These are phyloP conservation scores for Mychonastes homosphaera DNA, from an alignment of 139 green algal genomes.

Conservation along the genomic window DNA sequence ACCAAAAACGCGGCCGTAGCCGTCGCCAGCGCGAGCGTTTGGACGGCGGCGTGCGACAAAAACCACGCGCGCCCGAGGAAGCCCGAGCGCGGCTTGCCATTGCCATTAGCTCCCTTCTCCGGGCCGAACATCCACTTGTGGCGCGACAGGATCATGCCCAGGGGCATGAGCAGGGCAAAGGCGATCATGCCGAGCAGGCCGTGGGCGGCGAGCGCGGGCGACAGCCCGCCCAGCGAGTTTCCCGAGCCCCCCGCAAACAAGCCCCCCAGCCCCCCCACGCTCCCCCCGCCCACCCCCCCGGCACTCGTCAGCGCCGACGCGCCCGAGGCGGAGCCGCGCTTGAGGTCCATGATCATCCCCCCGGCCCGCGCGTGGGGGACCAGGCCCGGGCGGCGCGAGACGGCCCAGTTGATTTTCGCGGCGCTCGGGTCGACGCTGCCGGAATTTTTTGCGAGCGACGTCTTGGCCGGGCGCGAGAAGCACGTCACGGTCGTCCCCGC, in stretches of 20 bases:
- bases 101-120: not conserved
- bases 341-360: not conserved
- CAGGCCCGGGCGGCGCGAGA: not conserved
- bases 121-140: conserved; percentile 18
- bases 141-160: conserved; percentile 7
- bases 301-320: too few relatives aligned
- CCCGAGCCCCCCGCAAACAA: too few relatives aligned
- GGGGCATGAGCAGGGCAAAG: conserved; percentile 16
- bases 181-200: conserved; percentile 7
- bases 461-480: not conserved
- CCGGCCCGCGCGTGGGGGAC: not conserved
- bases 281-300: not conserved
- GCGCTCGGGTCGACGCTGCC: not conserved
- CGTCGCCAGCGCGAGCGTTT: too few relatives aligned
- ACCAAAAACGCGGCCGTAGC: too few relatives aligned
- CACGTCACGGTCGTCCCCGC: not conserved
- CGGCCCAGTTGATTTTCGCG: conserved; percentile 10
- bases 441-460: not conserved
- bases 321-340: not conserved
- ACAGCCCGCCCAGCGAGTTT: not conserved
- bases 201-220: not conserved
- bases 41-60: too few relatives aligned
- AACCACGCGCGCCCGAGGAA: too few relatives aligned
- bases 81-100: too few relatives aligned
- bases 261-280: not conserved